These are phyloP conservation scores for Hibiscus syriacus DNA, from an alignment of 345 rosid species.

Conservation along the genomic window DNA sequence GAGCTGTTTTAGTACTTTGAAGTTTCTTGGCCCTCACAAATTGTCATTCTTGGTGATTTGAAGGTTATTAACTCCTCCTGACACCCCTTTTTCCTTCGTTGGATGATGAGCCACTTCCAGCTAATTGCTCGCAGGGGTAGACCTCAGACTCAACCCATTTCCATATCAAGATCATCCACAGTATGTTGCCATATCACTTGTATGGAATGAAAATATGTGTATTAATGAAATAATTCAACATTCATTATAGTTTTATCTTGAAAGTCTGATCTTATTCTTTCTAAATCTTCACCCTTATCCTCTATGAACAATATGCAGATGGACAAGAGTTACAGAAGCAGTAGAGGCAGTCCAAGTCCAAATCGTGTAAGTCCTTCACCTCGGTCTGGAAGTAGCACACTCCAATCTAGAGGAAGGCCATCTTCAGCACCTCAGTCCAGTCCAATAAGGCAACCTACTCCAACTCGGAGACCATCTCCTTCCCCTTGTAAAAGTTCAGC, in stretches of 20 bases:
- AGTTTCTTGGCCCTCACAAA: constrained; percentile 21
- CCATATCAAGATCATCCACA: constrained; percentile 91
- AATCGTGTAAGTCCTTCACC: constrained; percentile 91
- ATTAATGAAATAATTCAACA: no score
- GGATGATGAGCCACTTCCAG: constrained; percentile 70
- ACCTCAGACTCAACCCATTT: constrained; percentile 76
- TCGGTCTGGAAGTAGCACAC: constrained; percentile 49
- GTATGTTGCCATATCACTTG: constrained; percentile 34
- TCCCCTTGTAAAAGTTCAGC: constrained; percentile 58
- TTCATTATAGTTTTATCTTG: neutral
- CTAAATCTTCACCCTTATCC: neutral
- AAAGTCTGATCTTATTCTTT: neutral
- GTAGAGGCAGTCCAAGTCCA: constrained; percentile 95
- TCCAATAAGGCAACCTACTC: constrained; percentile 55
- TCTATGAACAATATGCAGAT: constrained; percentile 39
- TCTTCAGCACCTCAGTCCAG: constrained; percentile 72
- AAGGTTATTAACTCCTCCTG: constrained; percentile 98
- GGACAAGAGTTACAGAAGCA: constrained; percentile 88
- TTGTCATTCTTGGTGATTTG: constrained; percentile 26
- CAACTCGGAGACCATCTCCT: constrained; percentile 71
- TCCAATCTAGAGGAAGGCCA: constrained; percentile 75
- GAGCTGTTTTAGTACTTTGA: neutral
- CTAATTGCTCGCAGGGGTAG: constrained; percentile 65
- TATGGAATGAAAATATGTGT: constrained; percentile 1
- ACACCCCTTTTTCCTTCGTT: constrained; percentile 91